Evolutionary conservation across 2,329 filamentous ascomycete genomes (phyloP).

Genomic region (Nigrospora sphaerica): DNA sequence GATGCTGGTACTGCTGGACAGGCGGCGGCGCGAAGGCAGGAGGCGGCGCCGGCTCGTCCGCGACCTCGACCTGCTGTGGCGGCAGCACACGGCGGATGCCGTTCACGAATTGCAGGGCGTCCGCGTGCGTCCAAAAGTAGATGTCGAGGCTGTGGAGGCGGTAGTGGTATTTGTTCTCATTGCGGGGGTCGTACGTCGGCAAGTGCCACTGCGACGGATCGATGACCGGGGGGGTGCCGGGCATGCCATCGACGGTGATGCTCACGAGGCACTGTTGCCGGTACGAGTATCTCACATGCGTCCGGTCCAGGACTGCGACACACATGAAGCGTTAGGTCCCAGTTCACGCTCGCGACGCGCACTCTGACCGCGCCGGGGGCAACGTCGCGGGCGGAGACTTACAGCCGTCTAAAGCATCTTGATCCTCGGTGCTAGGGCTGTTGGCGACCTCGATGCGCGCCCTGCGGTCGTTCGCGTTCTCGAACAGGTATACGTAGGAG

Average conservation of each 20-base stretch:
- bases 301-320: constrained; percentile 54
- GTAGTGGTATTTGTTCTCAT: constrained; percentile 75
- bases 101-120: constrained; percentile 65
- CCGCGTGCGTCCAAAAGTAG: constrained; percentile 72
- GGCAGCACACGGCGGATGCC: constrained; percentile 60
- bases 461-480: constrained; percentile 59
- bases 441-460: constrained; percentile 74
- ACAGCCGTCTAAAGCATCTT: constrained; percentile 76
- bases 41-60: constrained; percentile 54
- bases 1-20: constrained; percentile 22
- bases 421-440: constrained; percentile 63
- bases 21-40: constrained; percentile 18
- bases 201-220: constrained; percentile 64
- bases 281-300: constrained; percentile 63
- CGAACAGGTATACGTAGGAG: constrained; percentile 75
- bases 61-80: constrained; percentile 51
- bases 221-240: constrained; percentile 16
- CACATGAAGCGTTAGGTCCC: neutral
- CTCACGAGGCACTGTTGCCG: constrained; percentile 67
- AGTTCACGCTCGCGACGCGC: too few species aligned
- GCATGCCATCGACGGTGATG: constrained; percentile 50
- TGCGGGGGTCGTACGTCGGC: constrained; percentile 62
- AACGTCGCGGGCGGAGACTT: constrained; percentile 25
- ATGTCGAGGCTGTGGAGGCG: constrained; percentile 68
- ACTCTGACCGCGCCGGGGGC: too few species aligned